phyloP scores from a whole-genome alignment of 495 filamentous ascomycete genomes.

The Astrocystis sublimbata region DNA sequence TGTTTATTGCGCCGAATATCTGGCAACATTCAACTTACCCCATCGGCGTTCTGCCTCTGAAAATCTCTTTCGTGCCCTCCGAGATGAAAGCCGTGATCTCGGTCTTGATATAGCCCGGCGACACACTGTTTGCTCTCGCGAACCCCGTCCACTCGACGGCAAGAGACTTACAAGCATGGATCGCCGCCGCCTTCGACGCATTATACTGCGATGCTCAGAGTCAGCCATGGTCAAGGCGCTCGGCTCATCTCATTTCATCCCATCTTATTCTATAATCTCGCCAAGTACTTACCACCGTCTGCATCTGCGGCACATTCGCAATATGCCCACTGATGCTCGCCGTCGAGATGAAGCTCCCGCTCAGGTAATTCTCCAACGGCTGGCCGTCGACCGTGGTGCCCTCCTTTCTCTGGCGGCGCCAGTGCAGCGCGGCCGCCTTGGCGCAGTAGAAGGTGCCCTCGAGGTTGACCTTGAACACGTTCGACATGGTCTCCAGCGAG shows the following conservation, averaged over 20 bases:
- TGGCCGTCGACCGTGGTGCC: slow-evolving; percentile 66
- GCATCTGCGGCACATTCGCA: slow-evolving; percentile 83
- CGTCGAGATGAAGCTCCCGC: slow-evolving; percentile 76
- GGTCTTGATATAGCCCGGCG: slow-evolving; percentile 85
- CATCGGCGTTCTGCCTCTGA: slow-evolving; percentile 83
- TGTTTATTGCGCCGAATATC: not conserved
- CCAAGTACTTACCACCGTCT: slow-evolving; percentile 51
- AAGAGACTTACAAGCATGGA: slow-evolving; percentile 79
- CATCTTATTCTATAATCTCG: no score
- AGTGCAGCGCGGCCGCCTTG: slow-evolving; percentile 71
- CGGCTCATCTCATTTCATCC: no score
- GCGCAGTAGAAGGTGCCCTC: slow-evolving; percentile 85
- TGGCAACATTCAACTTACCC: slow-evolving; percentile 53
- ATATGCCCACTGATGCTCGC: slow-evolving; percentile 84
- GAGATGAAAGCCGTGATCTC: slow-evolving; percentile 77
- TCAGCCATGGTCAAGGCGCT: not conserved
- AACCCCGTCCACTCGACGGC: slow-evolving; percentile 88
- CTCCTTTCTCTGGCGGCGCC: slow-evolving; percentile 58
- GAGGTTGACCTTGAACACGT: slow-evolving; percentile 72
- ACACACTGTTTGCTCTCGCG: slow-evolving; percentile 79
- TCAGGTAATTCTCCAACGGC: slow-evolving; percentile 63
- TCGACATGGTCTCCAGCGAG: slow-evolving; percentile 62
- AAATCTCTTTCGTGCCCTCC: slow-evolving; percentile 68
- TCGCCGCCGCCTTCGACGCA: slow-evolving; percentile 80
- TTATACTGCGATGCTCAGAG: slow-evolving; percentile 59